Percentiles rank a stretch among this genome's conserved stretches.
Evolutionary conservation across 257 asterid genomes (phyloP).

Genomic region (Solanum etuberosum): DNA sequence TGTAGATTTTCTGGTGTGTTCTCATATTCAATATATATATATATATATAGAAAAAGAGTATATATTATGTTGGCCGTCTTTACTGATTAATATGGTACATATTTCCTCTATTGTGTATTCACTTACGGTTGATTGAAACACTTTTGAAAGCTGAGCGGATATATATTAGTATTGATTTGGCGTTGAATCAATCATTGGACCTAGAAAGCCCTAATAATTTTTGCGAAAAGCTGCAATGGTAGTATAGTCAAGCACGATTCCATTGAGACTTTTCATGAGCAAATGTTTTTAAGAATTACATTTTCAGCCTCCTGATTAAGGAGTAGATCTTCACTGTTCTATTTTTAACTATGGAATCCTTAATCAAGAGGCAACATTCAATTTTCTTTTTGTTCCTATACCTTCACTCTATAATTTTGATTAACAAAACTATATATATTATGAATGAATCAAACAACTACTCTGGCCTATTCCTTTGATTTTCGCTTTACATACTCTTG

Average conservation of each 20-base stretch:
- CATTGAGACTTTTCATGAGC: too few relatives aligned
- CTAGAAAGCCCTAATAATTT: neutral
- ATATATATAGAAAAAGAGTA: neutral
- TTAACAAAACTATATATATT: neutral
- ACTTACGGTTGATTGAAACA: neutral
- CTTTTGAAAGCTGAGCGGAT: too few relatives aligned
- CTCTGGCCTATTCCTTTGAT: neutral
- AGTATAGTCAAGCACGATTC: too few relatives aligned
- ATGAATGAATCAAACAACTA: neutral
- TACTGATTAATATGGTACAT: neutral
- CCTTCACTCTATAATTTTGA: neutral
- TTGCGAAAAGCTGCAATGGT: neutral
- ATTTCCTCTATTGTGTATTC: neutral
- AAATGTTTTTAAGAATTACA: too few relatives aligned
- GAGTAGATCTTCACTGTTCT: too few relatives aligned
- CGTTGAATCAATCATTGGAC: neutral
- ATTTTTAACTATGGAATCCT: neutral
- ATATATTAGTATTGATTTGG: neutral
- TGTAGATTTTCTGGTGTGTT: neutral
- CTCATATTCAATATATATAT: neutral
- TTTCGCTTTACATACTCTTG: slow-evolving; percentile 6
- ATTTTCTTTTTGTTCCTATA: neutral
- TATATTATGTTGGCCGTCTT: neutral
- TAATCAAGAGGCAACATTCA: neutral
- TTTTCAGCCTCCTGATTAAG: too few relatives aligned